These are phyloP conservation scores for Diaporthe vaccinii DNA, from an alignment of 2,329 filamentous ascomycete genomes.

Conservation along the genomic window DNA sequence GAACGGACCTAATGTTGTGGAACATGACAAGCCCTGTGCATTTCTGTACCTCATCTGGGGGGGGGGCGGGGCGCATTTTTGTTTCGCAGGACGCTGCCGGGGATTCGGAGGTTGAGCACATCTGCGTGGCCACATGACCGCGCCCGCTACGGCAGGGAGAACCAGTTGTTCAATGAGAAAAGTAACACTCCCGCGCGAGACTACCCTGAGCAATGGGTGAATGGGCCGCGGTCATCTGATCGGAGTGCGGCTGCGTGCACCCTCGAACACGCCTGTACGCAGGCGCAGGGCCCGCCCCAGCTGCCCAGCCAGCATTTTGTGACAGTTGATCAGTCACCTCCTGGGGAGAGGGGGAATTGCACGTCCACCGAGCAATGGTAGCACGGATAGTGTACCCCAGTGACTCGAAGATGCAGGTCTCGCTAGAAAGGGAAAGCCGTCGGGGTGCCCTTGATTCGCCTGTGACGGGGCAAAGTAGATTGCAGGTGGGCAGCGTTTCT, in stretches of 20 bases:
- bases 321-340: constrained; percentile 34
- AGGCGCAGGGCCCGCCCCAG: constrained; percentile 14
- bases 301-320: constrained; percentile 25
- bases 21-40: constrained; percentile 27
- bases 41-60: background rate
- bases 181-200: background rate
- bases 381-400: constrained; percentile 31
- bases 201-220: background rate
- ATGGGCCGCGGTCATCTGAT: constrained; percentile 8
- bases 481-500: constrained; percentile 14
- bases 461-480: background rate
- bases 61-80: background rate
- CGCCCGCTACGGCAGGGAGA: background rate
- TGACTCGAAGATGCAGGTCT: constrained; percentile 32
- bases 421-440: constrained; percentile 23
- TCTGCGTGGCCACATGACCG: constrained; percentile 29
- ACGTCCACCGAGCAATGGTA: constrained; percentile 27
- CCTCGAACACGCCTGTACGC: constrained; percentile 22
- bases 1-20: constrained; percentile 10
- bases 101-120: constrained; percentile 5
- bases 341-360: constrained; percentile 13
- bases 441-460: background rate
- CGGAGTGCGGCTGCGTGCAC: constrained; percentile 29
- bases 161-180: constrained; percentile 23
- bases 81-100: constrained; percentile 24